phyloP scores from a whole-genome alignment of 2,329 filamentous ascomycete species.

The Trichoderma afroharzianum region DNA sequence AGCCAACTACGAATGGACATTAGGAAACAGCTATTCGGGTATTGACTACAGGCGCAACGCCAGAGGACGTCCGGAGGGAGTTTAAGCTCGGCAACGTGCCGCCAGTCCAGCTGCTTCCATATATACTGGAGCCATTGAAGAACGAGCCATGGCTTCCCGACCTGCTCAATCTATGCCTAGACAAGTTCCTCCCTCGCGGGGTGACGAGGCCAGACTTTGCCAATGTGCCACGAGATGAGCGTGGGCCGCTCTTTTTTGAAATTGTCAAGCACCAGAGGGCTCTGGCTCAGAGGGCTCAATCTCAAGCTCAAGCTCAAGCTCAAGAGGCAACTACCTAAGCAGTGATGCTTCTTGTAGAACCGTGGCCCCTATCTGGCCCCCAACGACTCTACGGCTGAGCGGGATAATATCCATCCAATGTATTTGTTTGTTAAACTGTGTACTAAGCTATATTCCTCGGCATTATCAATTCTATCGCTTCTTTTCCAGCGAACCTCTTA shows the following conservation, averaged over 20 bases:
- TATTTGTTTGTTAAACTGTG: slow-evolving; percentile 9
- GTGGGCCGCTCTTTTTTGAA: background rate
- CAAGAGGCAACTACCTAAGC: background rate
- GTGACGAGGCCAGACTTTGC: slow-evolving; percentile 2
- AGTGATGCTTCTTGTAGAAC: background rate
- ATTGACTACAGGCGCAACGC: background rate
- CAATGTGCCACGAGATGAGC: background rate
- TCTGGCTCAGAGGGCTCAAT: background rate
- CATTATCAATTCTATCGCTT: slow-evolving; percentile 3
- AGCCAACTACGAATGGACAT: slow-evolving; percentile 42
- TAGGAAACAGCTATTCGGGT: slow-evolving; percentile 32
- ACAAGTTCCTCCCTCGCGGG: background rate
- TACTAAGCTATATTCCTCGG: slow-evolving; percentile 13
- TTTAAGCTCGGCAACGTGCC: background rate
- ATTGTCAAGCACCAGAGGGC: background rate
- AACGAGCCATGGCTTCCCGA: slow-evolving; percentile 3
- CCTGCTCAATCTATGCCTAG: slow-evolving; percentile 1
- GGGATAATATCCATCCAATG: background rate
- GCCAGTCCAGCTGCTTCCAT: background rate
- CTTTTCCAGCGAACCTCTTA: background rate
- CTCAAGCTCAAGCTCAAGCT: background rate
- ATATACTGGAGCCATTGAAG: background rate
- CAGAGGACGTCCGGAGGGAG: background rate
- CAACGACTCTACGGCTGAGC: background rate
- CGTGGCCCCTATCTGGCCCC: background rate